Evolutionary conservation across 2,329 filamentous ascomycete species (phyloP), one percentile per base, ranked within the genome.

Genomic region (Epichloe hybrida): DNA sequence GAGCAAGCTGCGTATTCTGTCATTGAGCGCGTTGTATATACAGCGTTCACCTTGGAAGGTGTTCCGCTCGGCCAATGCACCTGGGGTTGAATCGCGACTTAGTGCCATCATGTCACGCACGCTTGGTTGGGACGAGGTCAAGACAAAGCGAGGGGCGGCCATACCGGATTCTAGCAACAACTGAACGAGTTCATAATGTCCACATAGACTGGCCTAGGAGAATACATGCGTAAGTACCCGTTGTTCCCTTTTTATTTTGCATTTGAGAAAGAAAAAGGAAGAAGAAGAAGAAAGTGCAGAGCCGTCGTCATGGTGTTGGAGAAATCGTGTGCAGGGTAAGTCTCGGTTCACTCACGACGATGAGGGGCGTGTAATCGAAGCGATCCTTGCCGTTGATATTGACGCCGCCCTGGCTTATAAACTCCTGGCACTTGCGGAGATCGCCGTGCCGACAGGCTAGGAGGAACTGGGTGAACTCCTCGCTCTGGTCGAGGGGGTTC

Each of bases 31-130:
- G 66, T 97, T 97, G 69, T 97, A 96, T 42, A 98, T 79, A 67
- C 90, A 96, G 64, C 79, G 71, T 60, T 97, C 91, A 53, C 91
- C 91, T 63, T 97, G 91, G 62, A 97, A 97, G 1, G 93, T 97
- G 67, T 97, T 93, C 63, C 91, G 78, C 66, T 97, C 91, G 56
- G 91, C 95, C 36, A 95, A 71, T 7, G 91, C 90, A 42, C 77
- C 73, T 74, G 54, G 38, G 17, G 17, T 41, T 38, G 27, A 38
- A n/a, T 23, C 2, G 34, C 17, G 15, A 36, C 31, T 38, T 41
- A 20, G n/a, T 15, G 20, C 8, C 9, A 21, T 13, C 21, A 5
- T 3, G 7, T 41, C 9, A 41, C 0, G 38, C 15, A 11, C 2
- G 7, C 15, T 7, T 4, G 17, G 38, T n/a, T 4, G 17, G 38